These are phyloP conservation scores for Alternaria sp. DNA, from an alignment of 2,329 filamentous ascomycete genomes.

Conservation along the genomic window DNA sequence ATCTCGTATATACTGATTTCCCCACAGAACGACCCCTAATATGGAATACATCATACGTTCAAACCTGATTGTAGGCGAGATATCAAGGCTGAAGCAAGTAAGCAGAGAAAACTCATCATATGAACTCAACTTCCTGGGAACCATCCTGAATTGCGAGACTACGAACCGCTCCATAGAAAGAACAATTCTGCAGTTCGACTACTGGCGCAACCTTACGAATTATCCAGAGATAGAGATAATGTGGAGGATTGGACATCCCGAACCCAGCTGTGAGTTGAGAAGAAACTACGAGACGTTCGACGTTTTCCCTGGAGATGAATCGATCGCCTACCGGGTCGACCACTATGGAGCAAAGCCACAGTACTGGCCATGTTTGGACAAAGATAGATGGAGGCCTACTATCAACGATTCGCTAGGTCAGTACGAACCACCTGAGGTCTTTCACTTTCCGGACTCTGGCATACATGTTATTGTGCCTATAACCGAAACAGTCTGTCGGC, in stretches of 20 bases:
- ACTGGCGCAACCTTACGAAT: too few relatives aligned
- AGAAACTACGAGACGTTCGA: not conserved
- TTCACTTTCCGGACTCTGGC: not conserved
- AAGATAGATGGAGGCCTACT: not conserved
- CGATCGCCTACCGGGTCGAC: not conserved
- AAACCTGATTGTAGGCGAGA: not conserved
- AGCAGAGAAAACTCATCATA: not conserved
- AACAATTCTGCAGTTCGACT: not conserved
- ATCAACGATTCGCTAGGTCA: too few relatives aligned
- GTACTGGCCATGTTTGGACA: not conserved
- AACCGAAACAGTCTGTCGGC: not conserved
- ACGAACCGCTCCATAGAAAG: not conserved
- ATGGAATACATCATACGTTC: not conserved
- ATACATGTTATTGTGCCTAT: not conserved
- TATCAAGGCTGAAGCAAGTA: accelerated
- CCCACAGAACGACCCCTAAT: accelerated
- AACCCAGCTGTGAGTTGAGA: not conserved
- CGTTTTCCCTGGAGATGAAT: accelerated
- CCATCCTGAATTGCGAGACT: not conserved
- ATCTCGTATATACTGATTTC: too few relatives aligned
- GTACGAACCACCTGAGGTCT: too few relatives aligned
- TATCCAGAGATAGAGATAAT: too few relatives aligned
- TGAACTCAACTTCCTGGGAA: not conserved
- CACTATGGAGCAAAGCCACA: not conserved
- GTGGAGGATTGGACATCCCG: too few relatives aligned